These are phyloP conservation scores for Priceomyces castillae DNA, from an alignment of 805 yeast species.

Conservation along the genomic window DNA sequence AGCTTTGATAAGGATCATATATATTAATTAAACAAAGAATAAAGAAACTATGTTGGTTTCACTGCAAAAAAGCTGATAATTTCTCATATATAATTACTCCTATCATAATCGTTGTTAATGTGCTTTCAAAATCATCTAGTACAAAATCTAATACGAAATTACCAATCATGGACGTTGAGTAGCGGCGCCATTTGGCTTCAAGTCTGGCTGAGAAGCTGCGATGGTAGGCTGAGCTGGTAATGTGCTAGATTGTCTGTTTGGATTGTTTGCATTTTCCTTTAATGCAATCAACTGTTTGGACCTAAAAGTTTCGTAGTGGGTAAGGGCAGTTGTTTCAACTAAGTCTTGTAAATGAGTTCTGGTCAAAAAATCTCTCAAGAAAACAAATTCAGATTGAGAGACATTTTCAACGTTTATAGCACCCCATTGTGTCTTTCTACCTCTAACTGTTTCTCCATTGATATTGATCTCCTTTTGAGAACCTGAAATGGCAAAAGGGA, in stretches of 20 bases:
- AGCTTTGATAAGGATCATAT: background rate
- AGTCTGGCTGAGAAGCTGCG: constrained; percentile 3
- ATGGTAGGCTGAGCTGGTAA: constrained; percentile 3
- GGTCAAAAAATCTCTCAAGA: constrained; percentile 88
- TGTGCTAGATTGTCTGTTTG: constrained; percentile 34
- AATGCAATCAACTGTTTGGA: constrained; percentile 90
- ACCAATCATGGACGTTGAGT: constrained; percentile 4
- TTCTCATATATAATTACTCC: background rate
- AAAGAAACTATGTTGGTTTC: background rate
- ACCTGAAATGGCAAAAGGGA: constrained; percentile 95
- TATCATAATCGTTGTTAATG: background rate
- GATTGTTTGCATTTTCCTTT: constrained; percentile 77
- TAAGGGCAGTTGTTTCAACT: constrained; percentile 84
- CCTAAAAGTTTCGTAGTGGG: constrained; percentile 91
- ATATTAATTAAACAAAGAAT: background rate
- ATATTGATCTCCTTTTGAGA: constrained; percentile 74
- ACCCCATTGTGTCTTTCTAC: constrained; percentile 94
- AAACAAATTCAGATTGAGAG: constrained; percentile 92
- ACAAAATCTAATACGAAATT: background rate
- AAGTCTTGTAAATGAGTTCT: constrained; percentile 95
- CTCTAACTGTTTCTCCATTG: constrained; percentile 79
- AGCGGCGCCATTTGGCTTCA: constrained; percentile 6
- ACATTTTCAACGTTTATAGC: constrained; percentile 90
- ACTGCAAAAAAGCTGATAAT: background rate
- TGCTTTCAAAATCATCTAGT: background rate